Base-by-base conservation (phyloP, 73 alveolate species). In the Tetrahymena thermophila region DNA sequence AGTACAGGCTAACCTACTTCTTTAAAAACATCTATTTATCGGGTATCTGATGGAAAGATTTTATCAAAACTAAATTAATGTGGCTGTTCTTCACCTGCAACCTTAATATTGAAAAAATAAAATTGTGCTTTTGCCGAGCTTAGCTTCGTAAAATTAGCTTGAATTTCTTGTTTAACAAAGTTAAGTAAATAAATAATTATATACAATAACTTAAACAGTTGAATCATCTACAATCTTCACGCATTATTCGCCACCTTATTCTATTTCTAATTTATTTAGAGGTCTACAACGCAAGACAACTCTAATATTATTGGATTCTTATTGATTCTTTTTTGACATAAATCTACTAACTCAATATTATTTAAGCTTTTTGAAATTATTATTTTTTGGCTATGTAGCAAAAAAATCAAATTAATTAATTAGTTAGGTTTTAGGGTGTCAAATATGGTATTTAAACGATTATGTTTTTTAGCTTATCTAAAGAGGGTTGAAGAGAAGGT, bases 201-300 rank as follows among this genome's bases (percentile, higher is more conserved):
- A 0, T 71, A 71, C 89, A 2, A 42, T 0, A 71, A 71, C 89
- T 71, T 71, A 71, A 25, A 71, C 37, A 71, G 35, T 71, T 1
- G 35, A 28, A 31, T 95, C 94, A 43, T 95, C 97, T 28, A 85
- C 35, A 85, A 35, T 85, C 25, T 28, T 85, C 35, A 95, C 97
- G 50, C 97, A 95, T 83, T 94, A 95, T 55, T 95, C 97, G 15
- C 97, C 97, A 31, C 97, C 97, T 95, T 95, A 35, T 57, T 83
- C 58, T 57, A 95, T 95, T 96, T 96, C 98, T 85, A 96, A 38
- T 31, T 94, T 93, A 40, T 94, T 96, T 10, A 96, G 85, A 56
- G 98, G 98, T 93, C 98, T 93, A 50, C 96, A 96, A 58, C 98
- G 96, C 50, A 95, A 95, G 34, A 96, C 96, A 1, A 96, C 98